Evolutionary conservation across 176 grass and related monocot genomes (phyloP).

Genomic region (Thalia dealbata): DNA sequence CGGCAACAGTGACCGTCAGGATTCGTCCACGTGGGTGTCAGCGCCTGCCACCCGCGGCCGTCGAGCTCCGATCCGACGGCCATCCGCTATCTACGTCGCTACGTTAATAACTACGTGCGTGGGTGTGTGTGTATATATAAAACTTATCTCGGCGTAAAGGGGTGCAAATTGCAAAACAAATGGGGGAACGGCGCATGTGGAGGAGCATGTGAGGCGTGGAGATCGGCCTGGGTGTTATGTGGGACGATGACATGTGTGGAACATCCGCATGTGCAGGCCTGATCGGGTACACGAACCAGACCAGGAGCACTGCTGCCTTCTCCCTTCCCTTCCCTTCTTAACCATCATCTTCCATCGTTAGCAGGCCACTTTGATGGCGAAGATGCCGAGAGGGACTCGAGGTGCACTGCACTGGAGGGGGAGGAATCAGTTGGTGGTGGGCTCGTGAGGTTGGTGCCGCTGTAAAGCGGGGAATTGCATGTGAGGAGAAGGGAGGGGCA

Average conservation of each 20-base stretch:
- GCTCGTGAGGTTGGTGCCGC: neutral
- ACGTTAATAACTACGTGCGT: too few species aligned
- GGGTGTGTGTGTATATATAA: too few species aligned
- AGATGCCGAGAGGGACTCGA: neutral
- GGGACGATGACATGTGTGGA: neutral
- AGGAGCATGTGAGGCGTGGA: too few species aligned
- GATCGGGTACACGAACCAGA: too few species aligned
- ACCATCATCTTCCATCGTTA: too few species aligned
- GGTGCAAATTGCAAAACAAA: too few species aligned
- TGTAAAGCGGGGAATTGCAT: neutral
- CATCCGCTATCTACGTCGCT: too few species aligned
- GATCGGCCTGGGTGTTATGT: neutral
- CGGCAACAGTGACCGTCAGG: neutral
- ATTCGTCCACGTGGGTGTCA: constrained; percentile 5
- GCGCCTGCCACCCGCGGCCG: neutral
- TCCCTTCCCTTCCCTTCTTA: too few species aligned
- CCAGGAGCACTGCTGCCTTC: too few species aligned
- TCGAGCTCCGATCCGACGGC: neutral
- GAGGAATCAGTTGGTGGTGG: neutral
- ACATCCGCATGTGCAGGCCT: neutral
- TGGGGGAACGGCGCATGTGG: too few species aligned
- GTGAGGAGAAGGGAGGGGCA: neutral
- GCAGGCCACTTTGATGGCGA: neutral
- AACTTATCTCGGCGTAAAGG: too few species aligned
- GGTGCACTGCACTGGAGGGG: neutral